These are phyloP conservation scores for Nevesoporus exiguus DNA, from an alignment of 768 basidiomycete species.

Conservation along the genomic window DNA sequence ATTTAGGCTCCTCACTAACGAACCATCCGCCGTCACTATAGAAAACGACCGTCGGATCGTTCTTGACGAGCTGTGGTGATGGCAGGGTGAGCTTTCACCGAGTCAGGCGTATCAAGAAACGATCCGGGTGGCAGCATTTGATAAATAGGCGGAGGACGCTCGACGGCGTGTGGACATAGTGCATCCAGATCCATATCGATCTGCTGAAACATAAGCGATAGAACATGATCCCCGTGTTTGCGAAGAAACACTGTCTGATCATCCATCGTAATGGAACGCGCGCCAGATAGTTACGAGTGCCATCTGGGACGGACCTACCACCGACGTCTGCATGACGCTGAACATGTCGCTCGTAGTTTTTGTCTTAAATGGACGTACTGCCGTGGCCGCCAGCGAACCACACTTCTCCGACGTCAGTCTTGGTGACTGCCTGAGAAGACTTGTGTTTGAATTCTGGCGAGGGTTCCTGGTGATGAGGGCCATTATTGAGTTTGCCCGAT, in stretches of 20 bases:
- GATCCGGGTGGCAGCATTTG: too few species aligned
- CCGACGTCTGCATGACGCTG: conserved; percentile 56
- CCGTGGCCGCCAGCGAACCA: conserved; percentile 79
- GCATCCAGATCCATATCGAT: too few species aligned
- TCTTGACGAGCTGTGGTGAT: conserved; percentile 13
- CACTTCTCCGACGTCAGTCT: conserved; percentile 69
- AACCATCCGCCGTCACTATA: too few species aligned
- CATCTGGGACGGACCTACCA: conserved; percentile 63
- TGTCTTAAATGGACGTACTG: conserved; percentile 40
- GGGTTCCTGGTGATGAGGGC: conserved; percentile 4
- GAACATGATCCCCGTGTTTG: too few species aligned
- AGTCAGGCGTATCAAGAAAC: too few species aligned
- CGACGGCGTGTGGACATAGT: too few species aligned
- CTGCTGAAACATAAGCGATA: too few species aligned
- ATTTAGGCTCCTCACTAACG: conserved; percentile 58
- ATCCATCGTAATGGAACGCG: too few species aligned
- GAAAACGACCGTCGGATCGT: conserved; percentile 14
- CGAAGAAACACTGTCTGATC: too few species aligned
- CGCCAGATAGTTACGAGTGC: conserved; percentile 20
- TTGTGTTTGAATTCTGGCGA: conserved; percentile 39
- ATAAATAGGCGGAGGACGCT: too few species aligned
- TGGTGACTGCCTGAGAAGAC: conserved; percentile 33
- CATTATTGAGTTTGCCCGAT: not conserved
- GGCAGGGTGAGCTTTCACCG: conserved; percentile 6
- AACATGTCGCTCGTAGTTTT: not conserved